Evolutionary conservation across 2,329 filamentous ascomycete genomes (phyloP).

Genomic region (Elsinoe fawcettii): DNA sequence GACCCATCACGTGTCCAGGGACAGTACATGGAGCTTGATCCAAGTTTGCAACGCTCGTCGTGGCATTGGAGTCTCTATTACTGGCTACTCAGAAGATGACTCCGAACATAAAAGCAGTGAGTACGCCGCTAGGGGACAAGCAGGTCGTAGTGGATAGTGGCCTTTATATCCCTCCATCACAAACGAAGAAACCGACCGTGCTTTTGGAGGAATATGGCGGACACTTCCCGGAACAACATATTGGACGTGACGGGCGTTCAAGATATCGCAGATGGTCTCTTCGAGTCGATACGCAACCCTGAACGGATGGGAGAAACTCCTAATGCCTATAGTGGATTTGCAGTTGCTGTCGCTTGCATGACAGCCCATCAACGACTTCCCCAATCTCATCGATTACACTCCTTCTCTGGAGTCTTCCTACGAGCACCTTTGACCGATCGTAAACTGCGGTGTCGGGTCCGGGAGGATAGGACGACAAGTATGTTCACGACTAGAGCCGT

Average conservation of each 20-base stretch:
- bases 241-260: background rate
- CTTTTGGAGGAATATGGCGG: too few species aligned
- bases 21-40: too few species aligned
- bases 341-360: conserved; percentile 35
- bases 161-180: too few species aligned
- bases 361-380: conserved; percentile 37
- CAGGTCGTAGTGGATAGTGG: too few species aligned
- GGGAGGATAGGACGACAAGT: conserved; percentile 36
- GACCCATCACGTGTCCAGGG: too few species aligned
- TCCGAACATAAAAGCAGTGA: too few species aligned
- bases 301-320: conserved; percentile 31
- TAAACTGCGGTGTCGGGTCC: conserved; percentile 33
- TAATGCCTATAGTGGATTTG: conserved; percentile 42
- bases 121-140: too few species aligned
- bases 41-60: too few species aligned
- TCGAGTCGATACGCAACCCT: conserved; percentile 26
- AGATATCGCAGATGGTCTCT: background rate
- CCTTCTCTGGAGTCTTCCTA: conserved; percentile 40
- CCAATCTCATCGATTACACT: conserved; percentile 37
- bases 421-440: conserved; percentile 39
- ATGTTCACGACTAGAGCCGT: conserved; percentile 40
- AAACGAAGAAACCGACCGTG: too few species aligned
- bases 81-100: too few species aligned
- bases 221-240: background rate
- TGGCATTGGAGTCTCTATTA: too few species aligned